Base-by-base conservation (phyloP, 2,329 filamentous ascomycete species). In the Meredithiella fracta region DNA sequence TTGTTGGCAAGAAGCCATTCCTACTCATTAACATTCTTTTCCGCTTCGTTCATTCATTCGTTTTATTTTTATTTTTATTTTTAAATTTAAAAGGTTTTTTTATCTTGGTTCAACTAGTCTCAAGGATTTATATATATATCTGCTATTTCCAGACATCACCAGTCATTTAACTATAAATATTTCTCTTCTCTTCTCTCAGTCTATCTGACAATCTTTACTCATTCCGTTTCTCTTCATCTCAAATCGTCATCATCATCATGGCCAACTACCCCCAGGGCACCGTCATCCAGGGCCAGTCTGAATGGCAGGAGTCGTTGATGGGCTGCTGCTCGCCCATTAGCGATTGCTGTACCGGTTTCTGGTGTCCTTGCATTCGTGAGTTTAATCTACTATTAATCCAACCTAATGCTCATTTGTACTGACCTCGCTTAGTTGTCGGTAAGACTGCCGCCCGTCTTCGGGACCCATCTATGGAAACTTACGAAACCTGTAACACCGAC, bases 311-410 rank as follows among this genome's bases (percentile, higher is more conserved):
- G 58, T 62, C 62, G 59, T 64, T 74, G 52, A 68, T 66, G 62
- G 62, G 67, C 62, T 74, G 72, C 65, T 64, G 64, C 22, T 51
- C 34, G 17, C 71, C 70, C 17, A 66, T 67, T 61, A 65, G 63
- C 25, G 66, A 62, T 51, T 73, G 70, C 59, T 60, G 69, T 49
- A 62, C 73, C 29, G 66, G 65, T 49, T 66, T 65, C 34, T 73
- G 65, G 52, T 61, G 70, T 54, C 72, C 72, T 9, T 74, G 72
- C 59, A 60, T 74, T 23, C 63, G 72, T 74, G 65, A 51, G 71
- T 70, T 22, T 29, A 22, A 22, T n/a, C 26, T n/a, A n/a, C n/a
- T n/a, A n/a, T n/a, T n/a, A 8, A 17, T 22, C 29, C 31, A 11
- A 11, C 26, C 7, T 26, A 6, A n/a, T n/a, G n/a, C n/a, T n/a